Evolutionary conservation across 345 rosid genomes (phyloP).

Genomic region (Eucalyptus marginata): DNA sequence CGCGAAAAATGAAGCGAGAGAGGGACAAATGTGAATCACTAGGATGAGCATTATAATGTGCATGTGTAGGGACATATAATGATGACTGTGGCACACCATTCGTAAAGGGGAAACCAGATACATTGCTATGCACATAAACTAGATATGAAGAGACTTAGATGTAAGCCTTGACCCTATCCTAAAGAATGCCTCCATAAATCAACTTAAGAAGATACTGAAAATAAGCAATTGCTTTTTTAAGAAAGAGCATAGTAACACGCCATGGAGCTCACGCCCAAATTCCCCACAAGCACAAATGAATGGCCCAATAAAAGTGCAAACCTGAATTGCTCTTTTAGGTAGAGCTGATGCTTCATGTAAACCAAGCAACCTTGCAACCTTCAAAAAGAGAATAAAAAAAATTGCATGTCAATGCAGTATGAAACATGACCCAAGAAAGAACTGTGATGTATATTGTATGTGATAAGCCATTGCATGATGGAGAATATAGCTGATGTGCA

Average conservation of each 20-base stretch:
- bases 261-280: not conserved
- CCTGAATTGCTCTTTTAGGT: conserved; percentile 98
- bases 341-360: conserved; percentile 57
- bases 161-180: not conserved
- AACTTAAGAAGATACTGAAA: not conserved
- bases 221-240: not conserved
- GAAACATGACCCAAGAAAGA: not conserved
- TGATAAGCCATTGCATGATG: not conserved
- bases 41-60: not conserved
- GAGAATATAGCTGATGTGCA: not conserved
- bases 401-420: not conserved
- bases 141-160: not conserved
- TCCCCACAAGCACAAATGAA: not conserved
- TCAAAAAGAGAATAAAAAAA: not conserved
- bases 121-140: not conserved
- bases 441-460: not conserved
- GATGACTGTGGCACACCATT: not conserved
- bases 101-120: not conserved
- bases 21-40: not conserved
- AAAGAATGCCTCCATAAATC: not conserved
- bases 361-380: conserved; percentile 84
- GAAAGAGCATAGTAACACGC: not conserved
- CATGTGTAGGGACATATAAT: not conserved
- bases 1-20: not conserved
- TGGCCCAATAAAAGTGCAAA: conserved; percentile 1